Percentiles rank a stretch among this genome's conserved stretches.
Conservation (phyloP, 2,329 filamentous ascomycete genomes). For the Colletotrichum musicola region DNA sequence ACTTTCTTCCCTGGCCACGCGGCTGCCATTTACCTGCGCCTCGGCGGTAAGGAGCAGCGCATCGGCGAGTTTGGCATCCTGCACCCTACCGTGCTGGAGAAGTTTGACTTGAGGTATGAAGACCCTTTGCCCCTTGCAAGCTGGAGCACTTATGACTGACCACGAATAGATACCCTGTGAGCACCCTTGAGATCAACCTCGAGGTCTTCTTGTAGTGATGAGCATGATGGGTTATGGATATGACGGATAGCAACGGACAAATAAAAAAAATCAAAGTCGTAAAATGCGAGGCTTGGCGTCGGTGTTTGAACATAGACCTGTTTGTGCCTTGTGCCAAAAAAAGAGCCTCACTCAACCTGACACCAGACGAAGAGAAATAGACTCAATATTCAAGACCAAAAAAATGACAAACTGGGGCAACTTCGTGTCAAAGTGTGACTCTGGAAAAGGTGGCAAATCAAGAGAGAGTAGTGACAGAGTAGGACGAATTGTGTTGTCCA, state of each 20-base stretch:
- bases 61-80: slow-evolving; percentile 95
- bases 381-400: slow-evolving; percentile 31
- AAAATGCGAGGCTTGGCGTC: slow-evolving; percentile 18
- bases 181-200: slow-evolving; percentile 93
- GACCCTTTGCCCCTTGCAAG: neutral
- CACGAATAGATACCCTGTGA: slow-evolving; percentile 81
- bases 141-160: slow-evolving; percentile 9
- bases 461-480: too few species aligned
- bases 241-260: slow-evolving; percentile 31
- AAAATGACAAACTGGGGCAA: slow-evolving; percentile 17
- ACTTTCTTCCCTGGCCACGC: slow-evolving; percentile 94
- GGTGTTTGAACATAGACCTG: slow-evolving; percentile 22
- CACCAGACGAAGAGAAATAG: slow-evolving; percentile 26
- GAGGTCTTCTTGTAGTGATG: slow-evolving; percentile 83
- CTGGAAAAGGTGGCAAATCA: too few species aligned
- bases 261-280: neutral
- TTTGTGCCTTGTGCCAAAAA: slow-evolving; percentile 1
- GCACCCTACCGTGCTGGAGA: slow-evolving; percentile 92
- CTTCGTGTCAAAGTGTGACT: too few species aligned
- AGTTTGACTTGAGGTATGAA: slow-evolving; percentile 85
- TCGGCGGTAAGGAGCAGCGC: slow-evolving; percentile 78
- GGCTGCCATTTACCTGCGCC: slow-evolving; percentile 83
- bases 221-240: slow-evolving; percentile 36
- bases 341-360: neutral
- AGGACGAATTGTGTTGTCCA: too few species aligned